Evolutionary conservation across 306 rosid genomes (phyloP).

Genomic region (Vicia faba): DNA sequence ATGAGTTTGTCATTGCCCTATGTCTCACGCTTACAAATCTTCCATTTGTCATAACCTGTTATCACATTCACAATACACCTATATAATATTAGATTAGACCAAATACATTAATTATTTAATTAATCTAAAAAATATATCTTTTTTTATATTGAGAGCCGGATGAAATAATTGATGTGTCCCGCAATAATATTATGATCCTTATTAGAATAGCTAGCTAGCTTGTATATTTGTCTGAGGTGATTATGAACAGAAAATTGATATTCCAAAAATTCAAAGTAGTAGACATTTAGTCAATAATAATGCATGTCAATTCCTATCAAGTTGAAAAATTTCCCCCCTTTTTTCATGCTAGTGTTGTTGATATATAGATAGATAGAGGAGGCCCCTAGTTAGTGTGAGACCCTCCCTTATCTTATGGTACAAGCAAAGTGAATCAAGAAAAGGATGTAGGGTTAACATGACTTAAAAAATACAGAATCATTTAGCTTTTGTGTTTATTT

Average conservation of each 20-base stretch:
- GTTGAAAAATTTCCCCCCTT: not conserved
- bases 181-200: not conserved
- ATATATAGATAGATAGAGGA: slow-evolving; percentile 13
- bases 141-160: no score
- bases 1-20: slow-evolving; percentile 60
- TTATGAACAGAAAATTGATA: slow-evolving; percentile 11
- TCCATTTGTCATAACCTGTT: slow-evolving; percentile 83
- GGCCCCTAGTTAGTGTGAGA: slow-evolving; percentile 23
- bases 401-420: slow-evolving; percentile 11
- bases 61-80: slow-evolving; percentile 27
- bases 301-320: slow-evolving; percentile 39
- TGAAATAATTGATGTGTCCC: not conserved
- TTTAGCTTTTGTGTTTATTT: not conserved
- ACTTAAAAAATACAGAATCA: not conserved
- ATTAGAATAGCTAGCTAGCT: not conserved
- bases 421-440: slow-evolving; percentile 23
- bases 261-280: slow-evolving; percentile 2
- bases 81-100: no score
- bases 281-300: slow-evolving; percentile 23
- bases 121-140: no score
- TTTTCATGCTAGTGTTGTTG: slow-evolving; percentile 9
- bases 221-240: slow-evolving; percentile 13
- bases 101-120: no score
- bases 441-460: slow-evolving; percentile 1
- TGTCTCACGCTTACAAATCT: slow-evolving; percentile 77